phyloP scores from a whole-genome alignment of 208 protist genomes.

The Acanthamoeba triangularis region DNA sequence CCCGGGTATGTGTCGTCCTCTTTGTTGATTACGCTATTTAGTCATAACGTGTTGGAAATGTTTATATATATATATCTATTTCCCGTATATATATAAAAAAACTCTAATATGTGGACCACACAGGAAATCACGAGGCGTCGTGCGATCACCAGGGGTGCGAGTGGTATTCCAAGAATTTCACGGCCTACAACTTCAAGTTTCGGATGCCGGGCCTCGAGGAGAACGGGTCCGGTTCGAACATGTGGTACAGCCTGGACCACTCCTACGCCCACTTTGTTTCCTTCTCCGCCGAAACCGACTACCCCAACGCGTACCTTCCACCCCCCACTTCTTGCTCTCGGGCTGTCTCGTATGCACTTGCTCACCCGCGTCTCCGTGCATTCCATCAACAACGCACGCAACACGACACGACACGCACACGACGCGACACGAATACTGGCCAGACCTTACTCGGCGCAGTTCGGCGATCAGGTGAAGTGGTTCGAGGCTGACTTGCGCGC shows the following conservation, averaged over 20 bases:
- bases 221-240: background rate
- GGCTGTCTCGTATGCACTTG: too few relatives aligned
- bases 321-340: too few relatives aligned
- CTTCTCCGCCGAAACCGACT: slow-evolving; percentile 74
- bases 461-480: slow-evolving; percentile 72
- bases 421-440: too few relatives aligned
- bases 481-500: slow-evolving; percentile 43
- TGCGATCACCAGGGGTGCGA: background rate
- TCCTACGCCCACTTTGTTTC: slow-evolving; percentile 57
- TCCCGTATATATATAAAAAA: too few relatives aligned
- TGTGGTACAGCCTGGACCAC: slow-evolving; percentile 74
- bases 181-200: slow-evolving; percentile 62
- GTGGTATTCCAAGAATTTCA: slow-evolving; percentile 65
- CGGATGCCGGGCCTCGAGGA: slow-evolving; percentile 47
- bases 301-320: background rate
- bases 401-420: too few relatives aligned
- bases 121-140: slow-evolving; percentile 45
- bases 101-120: too few relatives aligned
- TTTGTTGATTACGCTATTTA: too few relatives aligned
- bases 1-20: background rate
- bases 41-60: too few relatives aligned
- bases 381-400: too few relatives aligned
- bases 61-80: too few relatives aligned
- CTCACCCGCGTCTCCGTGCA: background rate
- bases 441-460: slow-evolving; percentile 5